Evolutionary conservation across 352 stramenopile species (phyloP).

Genomic region (Phytophthora ohioensis): DNA sequence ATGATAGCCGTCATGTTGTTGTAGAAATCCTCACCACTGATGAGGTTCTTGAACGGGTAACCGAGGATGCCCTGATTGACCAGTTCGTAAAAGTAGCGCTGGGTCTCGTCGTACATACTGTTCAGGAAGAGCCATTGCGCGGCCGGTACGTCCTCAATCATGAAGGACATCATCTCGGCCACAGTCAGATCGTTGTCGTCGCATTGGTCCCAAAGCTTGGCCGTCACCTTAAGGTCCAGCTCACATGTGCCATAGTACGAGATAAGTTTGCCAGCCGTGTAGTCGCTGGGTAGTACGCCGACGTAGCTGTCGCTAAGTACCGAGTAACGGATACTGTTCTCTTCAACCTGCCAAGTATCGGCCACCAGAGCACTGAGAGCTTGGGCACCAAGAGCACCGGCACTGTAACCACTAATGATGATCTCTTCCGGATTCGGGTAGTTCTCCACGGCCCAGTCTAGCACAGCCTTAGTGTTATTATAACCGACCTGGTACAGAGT

Average conservation of each 20-base stretch:
- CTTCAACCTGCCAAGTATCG: constrained; percentile 65
- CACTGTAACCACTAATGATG: constrained; percentile 66
- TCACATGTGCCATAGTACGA: constrained; percentile 70
- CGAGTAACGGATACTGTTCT: constrained; percentile 62
- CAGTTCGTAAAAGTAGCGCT: constrained; percentile 77
- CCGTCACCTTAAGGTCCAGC: constrained; percentile 53
- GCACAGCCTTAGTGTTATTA: constrained; percentile 67
- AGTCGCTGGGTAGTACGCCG: constrained; percentile 59
- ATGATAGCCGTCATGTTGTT: constrained; percentile 61
- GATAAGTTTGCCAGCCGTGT: constrained; percentile 57
- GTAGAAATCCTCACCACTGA: constrained; percentile 67
- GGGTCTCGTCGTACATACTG: constrained; percentile 66
- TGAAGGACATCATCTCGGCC: constrained; percentile 57
- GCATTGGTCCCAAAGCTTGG: constrained; percentile 53
- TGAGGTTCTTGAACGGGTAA: constrained; percentile 65
- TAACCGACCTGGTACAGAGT: constrained; percentile 66
- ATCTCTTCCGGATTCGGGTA: constrained; percentile 67
- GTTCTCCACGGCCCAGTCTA: constrained; percentile 72
- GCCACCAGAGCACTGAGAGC: constrained; percentile 52
- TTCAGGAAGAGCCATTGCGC: constrained; percentile 75
- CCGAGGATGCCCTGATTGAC: constrained; percentile 56
- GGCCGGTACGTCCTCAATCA: constrained; percentile 56
- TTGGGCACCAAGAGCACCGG: constrained; percentile 62
- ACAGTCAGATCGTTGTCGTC: constrained; percentile 53
- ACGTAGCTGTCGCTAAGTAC: constrained; percentile 76